Base-by-base conservation (phyloP, 1,284 basidiomycete genomes). In the Puccinia novopanici region DNA sequence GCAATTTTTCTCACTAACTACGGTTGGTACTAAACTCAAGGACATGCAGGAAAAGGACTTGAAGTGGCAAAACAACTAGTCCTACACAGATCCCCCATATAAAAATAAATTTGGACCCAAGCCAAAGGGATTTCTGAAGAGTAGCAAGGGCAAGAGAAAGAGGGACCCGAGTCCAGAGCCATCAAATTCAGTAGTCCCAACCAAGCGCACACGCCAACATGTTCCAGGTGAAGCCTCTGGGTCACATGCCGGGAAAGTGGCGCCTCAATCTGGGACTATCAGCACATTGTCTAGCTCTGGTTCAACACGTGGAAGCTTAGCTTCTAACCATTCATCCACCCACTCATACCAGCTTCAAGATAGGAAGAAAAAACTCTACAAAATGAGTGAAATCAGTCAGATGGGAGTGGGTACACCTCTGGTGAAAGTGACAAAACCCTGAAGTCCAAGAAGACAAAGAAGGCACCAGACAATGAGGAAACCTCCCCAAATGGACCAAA, bases 31-130 rank as follows among this genome's bases (percentile, higher is more conserved):
- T 17, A 52, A 52, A 52, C 50, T 52, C 4, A 15, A 15, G 50
- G 19, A 61, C 3, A 61, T 34, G 27, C 24, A 61, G 19, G 30
- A 30, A 13, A 61, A 61, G 57, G 57, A 61, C 15, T 27, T 13
- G 10, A n/a, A 27, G 8, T 61, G 57, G 57, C 57, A 61, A n/a
- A 61, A 61, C 27, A n/a, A 61, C 27, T 9, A 61, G 57, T 61
- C 57, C 12, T 61, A 61, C 57, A 61, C 57, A 2, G 57, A 61
- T 34, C 3, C 57, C 6, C 57, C 57, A 10, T 37, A 61, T 30
- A 61, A 27, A 2, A n/a, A 61, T 30, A 61, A 15, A 4, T 61
- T 30, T 61, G 57, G 57, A 1, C 57, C 30, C 12, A 34, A 61
- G 30, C 57, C 57, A 61, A 61, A 61, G 17, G 57, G 27, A 19